Conservation (phyloP, 116 monocot genomes). For the Posidonia oceanica region DNA sequence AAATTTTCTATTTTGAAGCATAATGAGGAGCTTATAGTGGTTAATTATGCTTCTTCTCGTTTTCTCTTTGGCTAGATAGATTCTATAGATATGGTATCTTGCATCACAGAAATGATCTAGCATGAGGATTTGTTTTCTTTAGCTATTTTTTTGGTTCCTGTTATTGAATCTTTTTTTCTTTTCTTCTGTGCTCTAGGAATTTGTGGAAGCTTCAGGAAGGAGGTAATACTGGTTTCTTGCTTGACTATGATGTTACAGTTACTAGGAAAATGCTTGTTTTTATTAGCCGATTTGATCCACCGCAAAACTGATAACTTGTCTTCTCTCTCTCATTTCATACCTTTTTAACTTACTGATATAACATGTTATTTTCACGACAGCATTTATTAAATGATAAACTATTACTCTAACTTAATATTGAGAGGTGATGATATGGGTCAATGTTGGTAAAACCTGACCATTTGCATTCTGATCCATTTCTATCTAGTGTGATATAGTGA, state of each 20-base stretch:
- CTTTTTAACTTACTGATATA: not conserved
- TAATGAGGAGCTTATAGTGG: no score
- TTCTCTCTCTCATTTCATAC: not conserved
- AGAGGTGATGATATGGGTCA: not conserved
- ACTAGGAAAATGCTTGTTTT: no score
- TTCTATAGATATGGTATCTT: no score
- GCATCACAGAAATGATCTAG: no score
- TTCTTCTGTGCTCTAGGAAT: conserved; percentile 5
- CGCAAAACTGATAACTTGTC: no score
- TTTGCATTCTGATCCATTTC: not conserved
- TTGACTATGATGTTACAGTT: not conserved
- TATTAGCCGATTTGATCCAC: no score
- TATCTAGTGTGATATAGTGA: not conserved
- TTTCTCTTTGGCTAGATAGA: no score
- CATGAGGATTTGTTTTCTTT: not conserved
- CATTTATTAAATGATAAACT: not conserved
- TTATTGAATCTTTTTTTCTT: not conserved
- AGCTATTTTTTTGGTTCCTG: not conserved
- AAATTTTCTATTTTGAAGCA: no score
- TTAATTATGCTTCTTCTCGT: not conserved
- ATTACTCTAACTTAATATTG: no score
- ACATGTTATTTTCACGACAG: not conserved
- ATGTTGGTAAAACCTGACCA: not conserved
- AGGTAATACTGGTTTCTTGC: not conserved
- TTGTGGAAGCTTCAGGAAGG: conserved; percentile 1